These are phyloP conservation scores for Nicotiana attenuata DNA, from an alignment of 257 asterid genomes.

Conservation along the genomic window DNA sequence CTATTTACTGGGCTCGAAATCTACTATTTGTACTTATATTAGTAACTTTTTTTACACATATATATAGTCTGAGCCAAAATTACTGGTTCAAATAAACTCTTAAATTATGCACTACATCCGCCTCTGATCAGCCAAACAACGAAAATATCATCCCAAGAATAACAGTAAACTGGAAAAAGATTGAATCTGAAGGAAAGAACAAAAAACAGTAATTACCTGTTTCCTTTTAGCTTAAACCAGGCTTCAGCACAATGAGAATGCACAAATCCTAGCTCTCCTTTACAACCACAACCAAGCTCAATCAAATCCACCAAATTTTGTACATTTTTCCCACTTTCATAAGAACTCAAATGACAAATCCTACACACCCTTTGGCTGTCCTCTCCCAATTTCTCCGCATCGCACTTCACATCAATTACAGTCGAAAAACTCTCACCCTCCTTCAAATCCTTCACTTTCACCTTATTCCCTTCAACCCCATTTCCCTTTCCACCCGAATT, in stretches of 20 bases:
- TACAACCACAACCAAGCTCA: slow-evolving; percentile 89
- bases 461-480: neutral
- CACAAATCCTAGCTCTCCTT: slow-evolving; percentile 80
- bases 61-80: too few relatives aligned
- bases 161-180: neutral
- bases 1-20: too few relatives aligned
- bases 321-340: slow-evolving; percentile 30
- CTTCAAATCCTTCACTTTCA: neutral
- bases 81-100: too few relatives aligned
- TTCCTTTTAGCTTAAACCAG: slow-evolving; percentile 69
- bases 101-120: too few relatives aligned
- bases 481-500: neutral
- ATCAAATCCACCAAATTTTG: slow-evolving; percentile 37
- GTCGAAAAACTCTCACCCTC: slow-evolving; percentile 24
- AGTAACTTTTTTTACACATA: too few relatives aligned
- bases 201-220: slow-evolving; percentile 37
- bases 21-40: too few relatives aligned
- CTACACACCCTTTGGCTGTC: slow-evolving; percentile 44
- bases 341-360: slow-evolving; percentile 68
- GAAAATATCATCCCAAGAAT: neutral
- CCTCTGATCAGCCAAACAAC: neutral
- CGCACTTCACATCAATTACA: slow-evolving; percentile 33
- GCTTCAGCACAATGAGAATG: slow-evolving; percentile 71
- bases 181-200: neutral
- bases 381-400: slow-evolving; percentile 3